Conservation (phyloP, 345 rosid species). For the Sonneratia caseolaris region DNA sequence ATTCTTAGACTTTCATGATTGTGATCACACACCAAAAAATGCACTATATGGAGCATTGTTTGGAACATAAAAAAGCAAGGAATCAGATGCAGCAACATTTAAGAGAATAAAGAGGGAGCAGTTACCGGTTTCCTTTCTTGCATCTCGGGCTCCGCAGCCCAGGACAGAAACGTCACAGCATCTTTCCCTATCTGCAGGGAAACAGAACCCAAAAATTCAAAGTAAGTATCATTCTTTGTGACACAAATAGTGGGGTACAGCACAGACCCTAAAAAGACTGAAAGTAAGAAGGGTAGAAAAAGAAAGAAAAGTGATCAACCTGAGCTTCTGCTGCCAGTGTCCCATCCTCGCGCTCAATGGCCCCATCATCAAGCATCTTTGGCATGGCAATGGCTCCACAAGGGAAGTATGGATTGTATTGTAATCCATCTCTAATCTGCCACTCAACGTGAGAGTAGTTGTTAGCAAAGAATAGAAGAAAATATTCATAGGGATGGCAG, state of each 20-base stretch:
- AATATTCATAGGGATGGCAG: background rate
- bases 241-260: background rate
- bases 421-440: slow-evolving; percentile 82
- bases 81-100: background rate
- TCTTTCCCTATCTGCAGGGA: slow-evolving; percentile 95
- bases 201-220: background rate
- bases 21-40: background rate
- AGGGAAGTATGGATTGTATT: slow-evolving; percentile 96
- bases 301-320: slow-evolving; percentile 24
- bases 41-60: background rate
- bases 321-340: slow-evolving; percentile 96
- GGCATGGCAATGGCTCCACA: slow-evolving; percentile 99
- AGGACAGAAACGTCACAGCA: slow-evolving; percentile 70
- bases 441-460: background rate
- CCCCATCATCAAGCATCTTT: slow-evolving; percentile 92
- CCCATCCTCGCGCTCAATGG: slow-evolving; percentile 96
- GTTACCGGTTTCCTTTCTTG: slow-evolving; percentile 93
- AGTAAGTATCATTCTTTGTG: background rate
- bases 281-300: background rate
- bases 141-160: slow-evolving; percentile 99
- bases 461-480: background rate
- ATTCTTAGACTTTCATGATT: background rate
- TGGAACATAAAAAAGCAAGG: background rate
- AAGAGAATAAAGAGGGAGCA: background rate
- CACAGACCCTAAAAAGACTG: background rate